Conservation (phyloP, 805 yeast genomes). For the Wickerhamiella brachini region DNA sequence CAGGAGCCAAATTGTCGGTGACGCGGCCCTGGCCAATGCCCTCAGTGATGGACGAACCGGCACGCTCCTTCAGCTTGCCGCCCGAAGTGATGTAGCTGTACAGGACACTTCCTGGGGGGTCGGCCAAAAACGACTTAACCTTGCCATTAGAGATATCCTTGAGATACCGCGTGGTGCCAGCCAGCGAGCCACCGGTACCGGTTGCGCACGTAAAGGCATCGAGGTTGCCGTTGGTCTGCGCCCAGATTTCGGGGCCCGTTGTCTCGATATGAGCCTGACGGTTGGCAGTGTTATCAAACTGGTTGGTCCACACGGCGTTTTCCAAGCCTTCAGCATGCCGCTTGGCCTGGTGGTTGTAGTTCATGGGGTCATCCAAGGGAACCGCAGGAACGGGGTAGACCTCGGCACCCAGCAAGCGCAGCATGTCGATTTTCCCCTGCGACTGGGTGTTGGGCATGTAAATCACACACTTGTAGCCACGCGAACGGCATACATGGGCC, state of each 20-base stretch:
- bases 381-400: slow-evolving; percentile 83
- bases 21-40: slow-evolving; percentile 95
- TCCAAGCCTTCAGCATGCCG: slow-evolving; percentile 64
- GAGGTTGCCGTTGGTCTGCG: slow-evolving; percentile 61
- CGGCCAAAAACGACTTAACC: slow-evolving; percentile 61
- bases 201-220: slow-evolving; percentile 83
- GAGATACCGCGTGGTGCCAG: slow-evolving; percentile 70
- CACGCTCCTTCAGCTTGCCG: slow-evolving; percentile 52
- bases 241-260: slow-evolving; percentile 90
- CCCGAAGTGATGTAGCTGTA: slow-evolving; percentile 63
- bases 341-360: slow-evolving; percentile 77
- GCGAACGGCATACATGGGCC: slow-evolving; percentile 62
- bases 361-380: slow-evolving; percentile 66
- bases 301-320: slow-evolving; percentile 88
- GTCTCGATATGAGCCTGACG: slow-evolving; percentile 79
- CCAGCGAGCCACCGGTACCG: slow-evolving; percentile 88
- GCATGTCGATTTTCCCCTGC: slow-evolving; percentile 60
- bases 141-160: slow-evolving; percentile 51
- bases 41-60: slow-evolving; percentile 83
- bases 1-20: slow-evolving; percentile 66
- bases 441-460: slow-evolving; percentile 90
- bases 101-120: slow-evolving; percentile 85
- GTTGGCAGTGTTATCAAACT: slow-evolving; percentile 79
- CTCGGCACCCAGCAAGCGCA: slow-evolving; percentile 68
- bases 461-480: slow-evolving; percentile 72